Conservation (phyloP, 495 filamentous ascomycete species). For the Astrothelium macrocarpum region DNA sequence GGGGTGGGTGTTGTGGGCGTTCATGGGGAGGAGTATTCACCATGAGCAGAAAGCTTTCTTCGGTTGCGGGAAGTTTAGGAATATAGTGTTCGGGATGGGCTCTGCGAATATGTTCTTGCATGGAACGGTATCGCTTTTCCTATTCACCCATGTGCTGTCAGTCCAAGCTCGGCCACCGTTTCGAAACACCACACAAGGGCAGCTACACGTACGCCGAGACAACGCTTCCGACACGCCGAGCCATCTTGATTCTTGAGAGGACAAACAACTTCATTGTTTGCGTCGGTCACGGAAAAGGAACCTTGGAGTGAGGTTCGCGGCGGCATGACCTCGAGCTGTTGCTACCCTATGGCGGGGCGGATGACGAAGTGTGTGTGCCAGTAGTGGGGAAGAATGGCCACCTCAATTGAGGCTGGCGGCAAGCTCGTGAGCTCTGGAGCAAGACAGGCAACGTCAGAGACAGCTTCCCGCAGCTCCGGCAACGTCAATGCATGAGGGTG, state of each 20-base stretch:
- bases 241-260: constrained; percentile 93
- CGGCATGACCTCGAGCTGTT: constrained; percentile 48
- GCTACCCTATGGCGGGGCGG: constrained; percentile 1
- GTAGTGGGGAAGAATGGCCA: neutral
- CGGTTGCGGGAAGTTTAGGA: constrained; percentile 94
- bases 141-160: constrained; percentile 33
- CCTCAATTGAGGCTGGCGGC: neutral
- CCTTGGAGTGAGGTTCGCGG: constrained; percentile 76
- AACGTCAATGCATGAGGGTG: neutral
- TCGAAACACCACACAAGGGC: neutral
- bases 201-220: constrained; percentile 70
- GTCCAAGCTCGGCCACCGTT: constrained; percentile 13
- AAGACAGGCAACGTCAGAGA: neutral
- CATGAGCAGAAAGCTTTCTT: constrained; percentile 96
- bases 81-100: constrained; percentile 98
- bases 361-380: constrained; percentile 1
- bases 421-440: neutral
- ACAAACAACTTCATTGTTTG: constrained; percentile 93
- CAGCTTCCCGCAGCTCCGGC: neutral
- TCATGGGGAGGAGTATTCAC: constrained; percentile 81
- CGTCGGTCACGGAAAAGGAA: constrained; percentile 86
- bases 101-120: constrained; percentile 98
- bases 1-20: constrained; percentile 42
- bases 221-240: constrained; percentile 95
- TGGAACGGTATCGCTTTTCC: constrained; percentile 97